These are phyloP conservation scores for Pyronema omphalodes DNA, from an alignment of 495 filamentous ascomycete genomes.

Conservation along the genomic window DNA sequence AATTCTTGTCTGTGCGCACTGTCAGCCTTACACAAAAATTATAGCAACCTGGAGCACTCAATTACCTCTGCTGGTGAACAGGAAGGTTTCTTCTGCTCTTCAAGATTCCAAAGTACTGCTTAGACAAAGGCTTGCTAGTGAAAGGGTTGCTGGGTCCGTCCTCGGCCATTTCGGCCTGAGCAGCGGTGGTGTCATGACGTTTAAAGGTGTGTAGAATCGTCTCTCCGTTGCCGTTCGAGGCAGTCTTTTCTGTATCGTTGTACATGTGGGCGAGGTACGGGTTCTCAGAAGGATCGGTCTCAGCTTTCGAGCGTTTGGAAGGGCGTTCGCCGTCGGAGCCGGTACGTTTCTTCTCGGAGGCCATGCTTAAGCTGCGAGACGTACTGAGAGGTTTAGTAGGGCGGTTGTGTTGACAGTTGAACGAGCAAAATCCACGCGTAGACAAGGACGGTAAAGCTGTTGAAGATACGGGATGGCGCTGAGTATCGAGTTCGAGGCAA, in stretches of 20 bases:
- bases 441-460: no score
- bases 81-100: slow-evolving; percentile 68
- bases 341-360: slow-evolving; percentile 3
- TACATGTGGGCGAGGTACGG: slow-evolving; percentile 88
- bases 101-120: slow-evolving; percentile 75
- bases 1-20: slow-evolving; percentile 60
- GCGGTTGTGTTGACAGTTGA: no score
- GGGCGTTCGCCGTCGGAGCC: not conserved
- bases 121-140: slow-evolving; percentile 53
- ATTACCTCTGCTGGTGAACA: slow-evolving; percentile 68
- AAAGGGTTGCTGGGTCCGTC: slow-evolving; percentile 74
- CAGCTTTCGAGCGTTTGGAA: slow-evolving; percentile 13
- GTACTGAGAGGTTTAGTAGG: no score
- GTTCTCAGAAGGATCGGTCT: slow-evolving; percentile 32
- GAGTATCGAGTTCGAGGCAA: no score
- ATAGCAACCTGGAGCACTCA: not conserved
- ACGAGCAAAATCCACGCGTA: no score
- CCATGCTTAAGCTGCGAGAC: not conserved
- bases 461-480: no score
- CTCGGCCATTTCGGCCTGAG: slow-evolving; percentile 53
- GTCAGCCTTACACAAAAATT: not conserved
- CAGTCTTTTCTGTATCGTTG: slow-evolving; percentile 28
- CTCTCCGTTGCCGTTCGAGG: slow-evolving; percentile 27
- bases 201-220: slow-evolving; percentile 45
- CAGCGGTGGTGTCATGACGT: slow-evolving; percentile 65